These are phyloP conservation scores for Pueraria montana DNA, from an alignment of 306 rosid species.

Conservation along the genomic window DNA sequence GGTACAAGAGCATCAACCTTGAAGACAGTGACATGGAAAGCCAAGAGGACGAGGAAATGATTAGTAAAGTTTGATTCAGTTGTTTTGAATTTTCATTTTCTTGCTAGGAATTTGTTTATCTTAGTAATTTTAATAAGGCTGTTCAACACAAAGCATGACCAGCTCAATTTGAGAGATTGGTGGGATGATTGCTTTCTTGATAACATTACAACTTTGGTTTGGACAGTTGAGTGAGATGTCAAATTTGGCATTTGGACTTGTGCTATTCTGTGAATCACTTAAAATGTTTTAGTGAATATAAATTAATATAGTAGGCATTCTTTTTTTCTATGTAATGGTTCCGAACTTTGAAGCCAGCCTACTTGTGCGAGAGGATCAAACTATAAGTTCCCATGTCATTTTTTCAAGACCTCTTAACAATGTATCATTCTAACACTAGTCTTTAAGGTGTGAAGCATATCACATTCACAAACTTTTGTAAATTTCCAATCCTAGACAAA, in stretches of 20 bases:
- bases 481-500: background rate
- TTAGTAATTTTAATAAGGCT: constrained; percentile 25
- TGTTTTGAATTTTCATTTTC: background rate
- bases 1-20: constrained; percentile 51
- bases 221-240: background rate
- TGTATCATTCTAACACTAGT: background rate
- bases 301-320: background rate
- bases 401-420: constrained; percentile 11
- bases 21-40: background rate
- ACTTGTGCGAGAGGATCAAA: background rate
- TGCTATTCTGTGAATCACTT: background rate
- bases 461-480: background rate
- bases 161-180: background rate
- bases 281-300: too few relatives aligned
- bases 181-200: constrained; percentile 39
- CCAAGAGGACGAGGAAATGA: background rate
- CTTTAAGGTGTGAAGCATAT: background rate
- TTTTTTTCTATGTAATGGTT: constrained; percentile 4
- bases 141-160: constrained; percentile 39
- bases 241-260: constrained; percentile 1
- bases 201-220: background rate
- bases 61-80: constrained; percentile 38
- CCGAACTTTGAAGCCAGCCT: background rate
- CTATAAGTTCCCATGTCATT: background rate
- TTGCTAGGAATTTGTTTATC: constrained; percentile 5